Base-by-base conservation (phyloP, 805 yeast genomes). In the Cyberlindnera nakhonratchasimensis region DNA sequence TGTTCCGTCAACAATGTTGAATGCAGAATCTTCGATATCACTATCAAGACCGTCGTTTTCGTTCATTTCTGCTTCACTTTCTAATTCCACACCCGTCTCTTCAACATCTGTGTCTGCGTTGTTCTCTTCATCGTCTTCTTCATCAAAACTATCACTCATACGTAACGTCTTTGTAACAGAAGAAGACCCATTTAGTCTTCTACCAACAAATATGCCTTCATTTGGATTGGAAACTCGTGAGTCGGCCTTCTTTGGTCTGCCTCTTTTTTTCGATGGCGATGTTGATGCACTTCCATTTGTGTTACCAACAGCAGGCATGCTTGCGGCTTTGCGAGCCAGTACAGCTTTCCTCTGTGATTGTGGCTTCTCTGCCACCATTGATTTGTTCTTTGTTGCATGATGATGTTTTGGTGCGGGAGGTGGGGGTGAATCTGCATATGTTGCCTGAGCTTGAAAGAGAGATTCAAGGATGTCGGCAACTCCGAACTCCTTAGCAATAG, bases 371-470 rank as follows among this genome's bases (percentile, higher is more conserved):
- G 38, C 40, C 25, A 41, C 26, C 18, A 45, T 30, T 3, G 62
- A 51, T 23, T 42, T 48, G 24, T 48, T 53, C 30, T 58, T 55
- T 2, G 86, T 71, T 6, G 84, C 79, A 55, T 83, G 81, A 39
- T 79, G 83, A 52, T 80, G 83, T 51, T 80, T 77, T 34, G 84
- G 82, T 22, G 80, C 80, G 7, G 75, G 76, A 13, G 82, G 81
- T 3, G 81, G 80, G 10, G 77, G 66, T 11, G 63, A 55, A 24
- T 69, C 59, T 49, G 85, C 78, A 56, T 77, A 68, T 41, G 70
- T 43, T 45, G 76, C 63, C 52, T 65, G 64, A 57, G 76, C 85
- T 25, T 80, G 81, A 47, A 90, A 80, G 18, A 89, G 66, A 0
- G 90, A 86, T 29, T 67, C 63, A 34, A 91, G 69, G 13, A 74